Conservation (phyloP, 129 eudicot species). For the Arctium minus region DNA sequence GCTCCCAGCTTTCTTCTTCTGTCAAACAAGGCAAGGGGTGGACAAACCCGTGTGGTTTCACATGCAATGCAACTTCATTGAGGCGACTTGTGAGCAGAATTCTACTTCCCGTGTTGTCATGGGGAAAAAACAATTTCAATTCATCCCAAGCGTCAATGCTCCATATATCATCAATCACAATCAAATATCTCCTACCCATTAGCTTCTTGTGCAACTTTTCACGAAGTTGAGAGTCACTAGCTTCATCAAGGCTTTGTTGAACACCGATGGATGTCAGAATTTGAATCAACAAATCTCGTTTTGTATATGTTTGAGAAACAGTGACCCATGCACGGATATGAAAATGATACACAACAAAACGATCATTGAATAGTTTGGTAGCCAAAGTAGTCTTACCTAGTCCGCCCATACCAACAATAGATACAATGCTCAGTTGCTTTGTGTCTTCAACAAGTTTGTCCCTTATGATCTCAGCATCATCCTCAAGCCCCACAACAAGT, state of each 20-base stretch:
- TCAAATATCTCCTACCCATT: conserved; percentile 26
- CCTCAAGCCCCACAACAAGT: neutral
- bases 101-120: conserved; percentile 25
- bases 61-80: conserved; percentile 13
- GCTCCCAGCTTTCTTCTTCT: conserved; percentile 21
- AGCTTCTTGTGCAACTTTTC: neutral
- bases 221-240: neutral
- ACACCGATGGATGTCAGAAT: conserved; percentile 1
- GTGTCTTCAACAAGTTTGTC: neutral
- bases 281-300: neutral
- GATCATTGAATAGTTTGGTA: conserved; percentile 15
- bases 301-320: conserved; percentile 28
- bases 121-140: conserved; percentile 6
- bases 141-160: conserved; percentile 21
- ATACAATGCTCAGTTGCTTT: neutral
- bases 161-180: conserved; percentile 46
- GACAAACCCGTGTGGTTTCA: neutral
- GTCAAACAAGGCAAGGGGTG: conserved; percentile 3
- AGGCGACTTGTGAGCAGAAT: conserved; percentile 28
- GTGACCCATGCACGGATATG: conserved; percentile 25
- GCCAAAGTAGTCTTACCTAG: conserved; percentile 39
- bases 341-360: neutral
- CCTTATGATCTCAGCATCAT: neutral
- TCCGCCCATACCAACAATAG: conserved; percentile 27
- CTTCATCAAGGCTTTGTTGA: neutral